Evolutionary conservation across 169 alveolate species (phyloP).

Genomic region (Miamiensis avidus): DNA sequence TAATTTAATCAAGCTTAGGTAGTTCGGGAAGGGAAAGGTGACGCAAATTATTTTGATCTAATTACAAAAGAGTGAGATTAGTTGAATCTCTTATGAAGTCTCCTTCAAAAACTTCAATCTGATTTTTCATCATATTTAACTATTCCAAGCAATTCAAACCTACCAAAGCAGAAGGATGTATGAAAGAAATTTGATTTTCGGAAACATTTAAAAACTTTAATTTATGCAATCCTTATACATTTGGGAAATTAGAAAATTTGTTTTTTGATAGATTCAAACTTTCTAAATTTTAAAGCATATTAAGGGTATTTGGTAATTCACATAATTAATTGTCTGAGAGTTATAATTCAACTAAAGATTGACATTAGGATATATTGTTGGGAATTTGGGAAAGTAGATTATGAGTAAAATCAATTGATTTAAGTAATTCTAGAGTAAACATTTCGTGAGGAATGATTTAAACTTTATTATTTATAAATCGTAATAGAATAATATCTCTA

Average conservation of each 20-base stretch:
- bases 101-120: slow-evolving; percentile 53
- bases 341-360: slow-evolving; percentile 73
- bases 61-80: slow-evolving; percentile 59
- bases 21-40: slow-evolving; percentile 58
- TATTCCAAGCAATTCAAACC: slow-evolving; percentile 57
- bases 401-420: slow-evolving; percentile 69
- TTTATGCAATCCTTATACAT: slow-evolving; percentile 51
- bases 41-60: slow-evolving; percentile 70
- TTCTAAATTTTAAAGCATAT: slow-evolving; percentile 67
- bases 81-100: slow-evolving; percentile 54
- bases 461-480: slow-evolving; percentile 60
- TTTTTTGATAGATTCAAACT: slow-evolving; percentile 58
- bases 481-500: slow-evolving; percentile 40
- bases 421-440: slow-evolving; percentile 58
- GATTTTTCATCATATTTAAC: slow-evolving; percentile 70
- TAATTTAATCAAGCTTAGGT: slow-evolving; percentile 64
- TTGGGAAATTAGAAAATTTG: slow-evolving; percentile 60
- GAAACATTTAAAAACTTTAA: slow-evolving; percentile 62
- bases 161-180: slow-evolving; percentile 51
- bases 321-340: slow-evolving; percentile 67
- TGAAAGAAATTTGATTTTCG: slow-evolving; percentile 57
- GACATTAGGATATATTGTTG: slow-evolving; percentile 53
- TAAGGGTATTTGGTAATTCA: slow-evolving; percentile 62
- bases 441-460: slow-evolving; percentile 51
- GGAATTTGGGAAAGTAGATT: slow-evolving; percentile 61